Evolutionary conservation across 176 grass and related monocot genomes (phyloP), one percentile per base, ranked within the genome.

Genomic region (Hsuehochloa calcarea): DNA sequence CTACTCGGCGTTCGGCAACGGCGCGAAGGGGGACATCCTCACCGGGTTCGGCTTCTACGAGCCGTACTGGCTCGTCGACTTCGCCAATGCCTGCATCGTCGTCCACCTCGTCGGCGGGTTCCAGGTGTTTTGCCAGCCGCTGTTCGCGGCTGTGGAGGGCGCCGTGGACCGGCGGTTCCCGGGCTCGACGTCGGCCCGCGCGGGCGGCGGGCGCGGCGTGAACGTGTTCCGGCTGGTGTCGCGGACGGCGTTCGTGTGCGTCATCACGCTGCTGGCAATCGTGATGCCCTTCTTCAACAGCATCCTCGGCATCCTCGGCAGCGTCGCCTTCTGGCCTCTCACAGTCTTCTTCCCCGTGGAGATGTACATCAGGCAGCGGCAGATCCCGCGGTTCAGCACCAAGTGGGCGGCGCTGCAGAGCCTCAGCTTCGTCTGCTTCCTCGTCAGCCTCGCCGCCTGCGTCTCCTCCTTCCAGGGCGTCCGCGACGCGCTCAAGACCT

Each of bases 211-310:
- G 10, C n/a, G 58, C 23, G 55, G 82, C 26, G 11, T 92, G 1
- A 89, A 85, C 43, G 25, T 80, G 15, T 91, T 94, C 81, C 58
- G 84, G 56, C 51, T 95, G 16, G 71, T 85, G 31, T 97, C 87
- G 90, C 81, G 95, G 81, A 90, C 95, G 22, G 34, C 78, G 46
- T 97, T 87, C 81, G 91, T 97, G 72, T 78, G 39, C n/a, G 68
- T 91, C 1, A 73, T 84, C 56, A 97, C 92, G 51, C 84, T 93
- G 13, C 60, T 88, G 29, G 95, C 92, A 1, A 77, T 93, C 58
- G 10, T 91, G 10, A 82, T 97, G 95, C 92, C 95, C 1, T 97
- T 97, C 90, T 97, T 95, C 89, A 97, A 97, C 71, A 92, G 92
- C 66, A 88, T 97, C 43, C 88, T 97, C 0, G 87, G 88, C 3